phyloP scores from a whole-genome alignment of 2,329 filamentous ascomycete species.

The Botrytis porri region DNA sequence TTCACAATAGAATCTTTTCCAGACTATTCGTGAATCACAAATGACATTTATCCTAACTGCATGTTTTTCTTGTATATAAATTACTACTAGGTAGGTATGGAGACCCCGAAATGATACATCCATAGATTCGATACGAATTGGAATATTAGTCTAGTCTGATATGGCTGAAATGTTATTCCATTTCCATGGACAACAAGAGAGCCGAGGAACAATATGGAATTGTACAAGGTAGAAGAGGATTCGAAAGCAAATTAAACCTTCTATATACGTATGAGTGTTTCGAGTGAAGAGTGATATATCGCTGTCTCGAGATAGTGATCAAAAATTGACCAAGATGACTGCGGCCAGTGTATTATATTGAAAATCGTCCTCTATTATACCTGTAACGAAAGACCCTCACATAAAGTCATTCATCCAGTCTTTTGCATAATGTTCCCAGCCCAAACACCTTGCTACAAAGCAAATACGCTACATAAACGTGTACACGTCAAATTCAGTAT shows the following conservation, averaged over 20 bases:
- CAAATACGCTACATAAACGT: constrained; percentile 25
- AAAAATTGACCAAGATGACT: neutral
- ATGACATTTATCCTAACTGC: neutral
- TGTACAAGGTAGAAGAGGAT: neutral
- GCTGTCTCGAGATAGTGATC: neutral
- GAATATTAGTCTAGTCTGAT: neutral
- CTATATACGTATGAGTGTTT: too few species aligned
- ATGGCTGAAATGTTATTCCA: neutral
- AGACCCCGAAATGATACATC: neutral
- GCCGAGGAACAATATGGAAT: neutral
- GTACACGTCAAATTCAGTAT: constrained; percentile 11
- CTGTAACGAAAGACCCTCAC: neutral
- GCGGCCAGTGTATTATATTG: constrained; percentile 6
- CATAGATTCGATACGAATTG: neutral
- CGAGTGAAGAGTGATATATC: neutral
- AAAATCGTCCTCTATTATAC: constrained; percentile 8
- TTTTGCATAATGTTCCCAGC: constrained; percentile 19
- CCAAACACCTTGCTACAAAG: constrained; percentile 34
- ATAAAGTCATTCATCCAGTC: constrained; percentile 9
- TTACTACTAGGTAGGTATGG: neutral
- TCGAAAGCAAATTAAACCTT: neutral
- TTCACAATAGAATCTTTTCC: neutral
- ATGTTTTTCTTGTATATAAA: neutral
- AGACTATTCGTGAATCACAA: neutral
- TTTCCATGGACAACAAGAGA: too few species aligned